phyloP scores from a whole-genome alignment of 805 yeast genomes.

The Sugiyamaella boreocaroliniensis region DNA sequence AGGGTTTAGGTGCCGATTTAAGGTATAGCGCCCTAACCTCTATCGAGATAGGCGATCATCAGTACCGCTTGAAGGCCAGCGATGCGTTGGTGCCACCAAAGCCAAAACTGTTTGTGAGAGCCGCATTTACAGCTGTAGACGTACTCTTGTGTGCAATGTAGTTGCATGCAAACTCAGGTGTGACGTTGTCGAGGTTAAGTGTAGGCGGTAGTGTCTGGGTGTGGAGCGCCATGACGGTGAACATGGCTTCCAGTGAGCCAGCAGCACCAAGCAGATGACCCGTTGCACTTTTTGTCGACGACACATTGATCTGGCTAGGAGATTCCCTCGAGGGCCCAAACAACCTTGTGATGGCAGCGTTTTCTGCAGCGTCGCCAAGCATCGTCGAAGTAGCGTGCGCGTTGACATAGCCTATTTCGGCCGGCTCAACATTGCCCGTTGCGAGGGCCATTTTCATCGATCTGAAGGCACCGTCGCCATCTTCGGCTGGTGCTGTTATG shows the following conservation, averaged over 20 bases:
- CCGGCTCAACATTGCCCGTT: conserved; percentile 41
- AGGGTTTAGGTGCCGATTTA: not conserved
- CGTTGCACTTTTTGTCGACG: conserved; percentile 85
- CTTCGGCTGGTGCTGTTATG: conserved; percentile 81
- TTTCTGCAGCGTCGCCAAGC: conserved; percentile 86
- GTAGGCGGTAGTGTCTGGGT: conserved; percentile 69
- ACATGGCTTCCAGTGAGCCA: conserved; percentile 86
- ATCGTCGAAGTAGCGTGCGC: conserved; percentile 96
- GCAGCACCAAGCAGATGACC: conserved; percentile 97
- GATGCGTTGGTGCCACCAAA: conserved; percentile 95
- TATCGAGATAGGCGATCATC: not conserved
- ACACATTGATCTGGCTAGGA: conserved; percentile 36
- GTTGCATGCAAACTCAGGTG: conserved; percentile 48
- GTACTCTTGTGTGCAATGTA: conserved; percentile 49
- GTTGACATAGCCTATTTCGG: conserved; percentile 67
- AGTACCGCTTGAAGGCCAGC: conserved; percentile 30
- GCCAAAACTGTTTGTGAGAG: conserved; percentile 87
- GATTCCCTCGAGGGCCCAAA: conserved; percentile 37
- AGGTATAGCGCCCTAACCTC: not conserved
- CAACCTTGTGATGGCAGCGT: conserved; percentile 53
- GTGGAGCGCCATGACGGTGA: conserved; percentile 61
- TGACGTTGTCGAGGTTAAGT: conserved; percentile 53
- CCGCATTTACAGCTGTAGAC: conserved; percentile 43
- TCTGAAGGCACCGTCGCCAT: conserved; percentile 77
- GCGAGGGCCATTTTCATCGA: conserved; percentile 74